phyloP scores from a whole-genome alignment of 164 flowering plant species.

The Magnolia officinalis region DNA sequence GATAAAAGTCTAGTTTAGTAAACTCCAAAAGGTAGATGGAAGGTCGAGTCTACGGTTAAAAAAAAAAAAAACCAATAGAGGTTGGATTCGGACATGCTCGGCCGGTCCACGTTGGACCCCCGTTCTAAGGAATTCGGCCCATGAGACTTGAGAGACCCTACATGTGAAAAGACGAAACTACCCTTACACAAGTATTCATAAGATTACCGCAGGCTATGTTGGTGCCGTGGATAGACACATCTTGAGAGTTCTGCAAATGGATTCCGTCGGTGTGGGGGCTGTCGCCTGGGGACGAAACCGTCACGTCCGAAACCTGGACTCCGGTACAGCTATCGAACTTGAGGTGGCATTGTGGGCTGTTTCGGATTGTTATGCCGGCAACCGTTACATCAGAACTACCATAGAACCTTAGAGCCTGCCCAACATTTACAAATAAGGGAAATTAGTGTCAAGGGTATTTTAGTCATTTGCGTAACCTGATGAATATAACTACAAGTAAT shows the following conservation, averaged over 20 bases:
- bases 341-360: slow-evolving; percentile 42
- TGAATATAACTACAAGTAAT: neutral
- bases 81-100: too few species aligned
- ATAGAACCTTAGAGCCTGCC: slow-evolving; percentile 34
- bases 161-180: neutral
- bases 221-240: slow-evolving; percentile 26
- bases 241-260: slow-evolving; percentile 38
- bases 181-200: neutral
- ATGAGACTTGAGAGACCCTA: too few species aligned
- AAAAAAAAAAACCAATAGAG: too few species aligned
- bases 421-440: neutral
- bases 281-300: slow-evolving; percentile 31
- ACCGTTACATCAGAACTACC: slow-evolving; percentile 33
- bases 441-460: too few species aligned
- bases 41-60: too few species aligned
- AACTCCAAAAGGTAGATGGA: too few species aligned
- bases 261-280: slow-evolving; percentile 48
- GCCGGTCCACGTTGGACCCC: neutral
- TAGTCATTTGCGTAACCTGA: too few species aligned
- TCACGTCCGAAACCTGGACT: slow-evolving; percentile 25
- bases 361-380: slow-evolving; percentile 29
- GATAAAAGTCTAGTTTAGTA: too few species aligned
- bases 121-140: too few species aligned
- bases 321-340: slow-evolving; percentile 37
- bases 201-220: slow-evolving; percentile 35